Percentiles rank a stretch among this genome's conserved stretches.
Conservation (phyloP, 495 filamentous ascomycete species). For the Aspergillus steynii region DNA sequence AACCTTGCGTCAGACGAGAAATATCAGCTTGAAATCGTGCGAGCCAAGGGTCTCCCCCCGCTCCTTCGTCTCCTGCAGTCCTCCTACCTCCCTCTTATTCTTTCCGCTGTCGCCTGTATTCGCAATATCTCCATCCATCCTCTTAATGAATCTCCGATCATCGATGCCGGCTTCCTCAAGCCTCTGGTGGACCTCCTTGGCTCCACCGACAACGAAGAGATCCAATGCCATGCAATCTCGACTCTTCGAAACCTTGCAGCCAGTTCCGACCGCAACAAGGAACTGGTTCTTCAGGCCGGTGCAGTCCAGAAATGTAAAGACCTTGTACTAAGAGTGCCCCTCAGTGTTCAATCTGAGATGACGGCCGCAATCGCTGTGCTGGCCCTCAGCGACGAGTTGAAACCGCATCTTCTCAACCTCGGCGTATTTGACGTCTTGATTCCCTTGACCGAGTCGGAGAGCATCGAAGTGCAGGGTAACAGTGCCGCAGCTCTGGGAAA, state of each 20-base stretch:
- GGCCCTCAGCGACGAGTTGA: slow-evolving; percentile 92
- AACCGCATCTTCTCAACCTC: slow-evolving; percentile 84
- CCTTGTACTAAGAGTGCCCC: slow-evolving; percentile 86
- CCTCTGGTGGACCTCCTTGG: slow-evolving; percentile 92
- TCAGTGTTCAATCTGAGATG: slow-evolving; percentile 98
- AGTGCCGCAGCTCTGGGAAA: slow-evolving; percentile 96
- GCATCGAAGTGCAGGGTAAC: slow-evolving; percentile 97
- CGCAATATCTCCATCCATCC: slow-evolving; percentile 99
- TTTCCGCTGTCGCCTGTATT: slow-evolving; percentile 97
- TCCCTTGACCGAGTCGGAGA: slow-evolving; percentile 89
- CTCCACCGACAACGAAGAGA: slow-evolving; percentile 96
- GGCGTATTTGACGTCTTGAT: slow-evolving; percentile 97
- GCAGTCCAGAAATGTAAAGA: slow-evolving; percentile 99
- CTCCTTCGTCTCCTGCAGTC: slow-evolving; percentile 89
- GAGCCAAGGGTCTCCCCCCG: slow-evolving; percentile 77
- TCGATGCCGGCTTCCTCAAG: slow-evolving; percentile 93
- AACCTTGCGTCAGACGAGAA: slow-evolving; percentile 98
- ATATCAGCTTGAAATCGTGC: slow-evolving; percentile 96
- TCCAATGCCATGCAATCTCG: slow-evolving; percentile 97
- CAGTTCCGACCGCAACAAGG: slow-evolving; percentile 95
- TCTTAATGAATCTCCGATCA: slow-evolving; percentile 98
- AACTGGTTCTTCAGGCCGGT: slow-evolving; percentile 90
- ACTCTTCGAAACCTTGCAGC: slow-evolving; percentile 94
- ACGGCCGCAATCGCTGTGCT: slow-evolving; percentile 98
- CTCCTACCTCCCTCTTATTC: slow-evolving; percentile 90